Evolutionary conservation across 805 yeast genomes (phyloP).

Genomic region (Spencermartinsiella europaea): DNA sequence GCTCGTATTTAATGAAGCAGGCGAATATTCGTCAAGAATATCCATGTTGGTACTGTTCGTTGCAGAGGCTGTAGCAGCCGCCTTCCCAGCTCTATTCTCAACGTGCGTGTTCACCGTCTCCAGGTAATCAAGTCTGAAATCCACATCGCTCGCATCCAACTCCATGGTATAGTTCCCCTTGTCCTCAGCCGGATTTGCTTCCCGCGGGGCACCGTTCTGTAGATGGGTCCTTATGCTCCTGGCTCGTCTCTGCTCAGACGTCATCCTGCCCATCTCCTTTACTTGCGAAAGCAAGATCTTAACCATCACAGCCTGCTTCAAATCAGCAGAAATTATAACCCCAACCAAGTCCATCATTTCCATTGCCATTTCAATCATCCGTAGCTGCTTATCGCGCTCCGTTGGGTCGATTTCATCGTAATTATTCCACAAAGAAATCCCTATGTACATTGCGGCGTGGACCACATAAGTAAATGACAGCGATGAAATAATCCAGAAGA

Average conservation of each 20-base stretch:
- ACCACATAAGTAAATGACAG: slow-evolving; percentile 13
- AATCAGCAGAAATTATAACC: slow-evolving; percentile 10
- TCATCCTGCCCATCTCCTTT: slow-evolving; percentile 13
- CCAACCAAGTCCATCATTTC: slow-evolving; percentile 11
- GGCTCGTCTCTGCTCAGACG: slow-evolving; percentile 9
- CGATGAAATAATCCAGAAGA: slow-evolving; percentile 12
- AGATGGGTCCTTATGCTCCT: neutral
- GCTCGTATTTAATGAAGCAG: slow-evolving; percentile 10
- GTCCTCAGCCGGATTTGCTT: neutral
- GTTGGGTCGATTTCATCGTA: slow-evolving; percentile 11
- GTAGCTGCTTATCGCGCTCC: slow-evolving; percentile 10
- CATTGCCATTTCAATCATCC: slow-evolving; percentile 8
- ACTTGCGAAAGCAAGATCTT: slow-evolving; percentile 15
- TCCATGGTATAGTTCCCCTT: slow-evolving; percentile 12
- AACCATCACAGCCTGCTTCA: slow-evolving; percentile 15
- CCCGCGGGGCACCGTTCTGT: neutral
- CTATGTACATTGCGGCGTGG: slow-evolving; percentile 18
- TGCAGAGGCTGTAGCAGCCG: slow-evolving; percentile 4
- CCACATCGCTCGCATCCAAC: slow-evolving; percentile 17
- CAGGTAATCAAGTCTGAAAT: slow-evolving; percentile 9
- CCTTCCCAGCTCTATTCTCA: slow-evolving; percentile 1
- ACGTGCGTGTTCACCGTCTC: neutral
- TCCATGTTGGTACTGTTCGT: neutral
- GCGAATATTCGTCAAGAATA: slow-evolving; percentile 7
- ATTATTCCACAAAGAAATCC: slow-evolving; percentile 15